Evolutionary conservation across 2,329 filamentous ascomycete species (phyloP).

Genomic region (Nothopassalora personata): DNA sequence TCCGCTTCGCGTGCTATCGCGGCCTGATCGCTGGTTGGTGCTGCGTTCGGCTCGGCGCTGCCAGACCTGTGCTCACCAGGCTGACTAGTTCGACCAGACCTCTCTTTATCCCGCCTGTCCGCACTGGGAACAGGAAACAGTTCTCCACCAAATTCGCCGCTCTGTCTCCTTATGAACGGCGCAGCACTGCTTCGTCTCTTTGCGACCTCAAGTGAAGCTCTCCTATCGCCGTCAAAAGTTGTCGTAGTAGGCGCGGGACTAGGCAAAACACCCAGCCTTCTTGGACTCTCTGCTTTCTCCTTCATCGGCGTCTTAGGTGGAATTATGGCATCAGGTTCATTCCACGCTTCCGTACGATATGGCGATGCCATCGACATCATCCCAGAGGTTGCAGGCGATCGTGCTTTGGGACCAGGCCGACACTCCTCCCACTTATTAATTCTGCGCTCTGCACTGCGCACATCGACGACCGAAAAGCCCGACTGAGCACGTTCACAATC

Average conservation of each 20-base stretch:
- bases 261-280: constrained; percentile 27
- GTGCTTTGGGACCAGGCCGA: not conserved
- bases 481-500: not conserved
- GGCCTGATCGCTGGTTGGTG: not conserved
- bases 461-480: not conserved
- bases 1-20: not conserved
- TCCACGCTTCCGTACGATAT: constrained; percentile 22
- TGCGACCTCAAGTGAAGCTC: constrained; percentile 2
- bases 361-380: constrained; percentile 6
- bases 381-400: not conserved
- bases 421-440: not conserved
- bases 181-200: constrained; percentile 11
- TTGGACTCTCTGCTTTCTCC: constrained; percentile 2
- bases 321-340: constrained; percentile 20
- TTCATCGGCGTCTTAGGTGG: constrained; percentile 12
- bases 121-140: constrained; percentile 4
- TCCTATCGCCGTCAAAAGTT: constrained; percentile 15
- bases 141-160: constrained; percentile 1
- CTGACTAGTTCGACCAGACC: not conserved
- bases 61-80: not conserved
- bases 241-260: constrained; percentile 23
- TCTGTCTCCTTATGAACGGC: not conserved
- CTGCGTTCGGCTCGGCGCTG: not conserved
- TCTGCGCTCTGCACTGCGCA: not conserved
- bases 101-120: not conserved